Base-by-base conservation (phyloP, 1,139 yeast genomes). In the Lodderomyces margitis region DNA sequence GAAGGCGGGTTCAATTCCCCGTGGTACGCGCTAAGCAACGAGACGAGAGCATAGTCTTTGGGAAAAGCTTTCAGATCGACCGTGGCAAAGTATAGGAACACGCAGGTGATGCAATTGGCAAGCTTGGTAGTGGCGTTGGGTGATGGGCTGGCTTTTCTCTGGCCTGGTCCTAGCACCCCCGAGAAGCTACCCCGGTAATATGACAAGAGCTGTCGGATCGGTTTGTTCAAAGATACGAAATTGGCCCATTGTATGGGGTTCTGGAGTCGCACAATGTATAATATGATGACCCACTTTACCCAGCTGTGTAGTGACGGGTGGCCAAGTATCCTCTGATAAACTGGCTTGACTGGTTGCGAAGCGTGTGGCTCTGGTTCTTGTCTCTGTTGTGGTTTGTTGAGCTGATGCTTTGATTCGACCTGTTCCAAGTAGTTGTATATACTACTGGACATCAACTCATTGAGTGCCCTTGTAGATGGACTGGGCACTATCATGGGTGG, bases 1-100 rank as follows among this genome's bases (percentile, higher is more conserved):
- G 66, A 57, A 0, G 74, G 74, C 6, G 71, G 64, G 44, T 68
- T 65, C 40, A 68, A 50, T 36, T 57, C 60, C 21, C 65, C 66
- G 36, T 61, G 59, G 36, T 69, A 70, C 36, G 55, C 56, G 43
- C 65, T 54, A 57, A 66, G 58, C 11, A 70, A 47, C 43, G 64
- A 68, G n/a, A 70, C 56, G 50, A 63, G 59, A 8, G 62, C 49
- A 45, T 70, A 71, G 50, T 71, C 77, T 46, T 68, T 66, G 14
- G 75, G 73, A 28, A 71, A 57, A 9, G 39, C 42, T 10, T 48
- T 43, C 42, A 59, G 66, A 35, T 52, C 54, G n/a, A 55, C 47
- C 1, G 64, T 51, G 3, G 75, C 75, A 20, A 46, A 43, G 42
- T 64, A 69, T 34, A 70, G 54, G 28, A 70, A 49, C 2, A 45